Conservation (phyloP, 1,284 basidiomycete genomes). For the Cronartium quercuum region DNA sequence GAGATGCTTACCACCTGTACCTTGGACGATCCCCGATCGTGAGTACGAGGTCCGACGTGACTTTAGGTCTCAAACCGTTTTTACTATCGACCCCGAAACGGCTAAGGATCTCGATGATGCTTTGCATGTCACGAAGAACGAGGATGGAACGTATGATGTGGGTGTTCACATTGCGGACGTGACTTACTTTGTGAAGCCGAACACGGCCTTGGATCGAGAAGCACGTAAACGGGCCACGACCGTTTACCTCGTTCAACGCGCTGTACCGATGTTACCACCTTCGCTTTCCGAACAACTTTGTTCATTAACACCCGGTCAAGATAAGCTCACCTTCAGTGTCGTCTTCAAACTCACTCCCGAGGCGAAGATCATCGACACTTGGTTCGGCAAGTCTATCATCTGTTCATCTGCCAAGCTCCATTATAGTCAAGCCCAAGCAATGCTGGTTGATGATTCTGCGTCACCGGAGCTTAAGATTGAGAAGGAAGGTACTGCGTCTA, state of each 20-base stretch:
- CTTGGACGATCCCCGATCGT: conserved; percentile 89
- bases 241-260: conserved; percentile 90
- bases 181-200: conserved; percentile 68
- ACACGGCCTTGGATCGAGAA: conserved; percentile 93
- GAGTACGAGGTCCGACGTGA: conserved; percentile 80
- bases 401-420: conserved; percentile 76
- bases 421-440: conserved; percentile 68
- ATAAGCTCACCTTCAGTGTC: conserved; percentile 81
- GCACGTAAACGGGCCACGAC: conserved; percentile 93
- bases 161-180: conserved; percentile 95
- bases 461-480: conserved; percentile 19
- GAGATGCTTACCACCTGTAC: conserved; percentile 88
- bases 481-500: conserved; percentile 1
- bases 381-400: conserved; percentile 91
- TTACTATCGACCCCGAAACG: conserved; percentile 84
- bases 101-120: conserved; percentile 95
- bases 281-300: conserved; percentile 84
- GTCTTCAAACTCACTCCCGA: conserved; percentile 81
- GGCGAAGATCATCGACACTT: conserved; percentile 73
- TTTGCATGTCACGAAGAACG: conserved; percentile 75
- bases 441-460: conserved; percentile 58
- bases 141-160: conserved; percentile 83
- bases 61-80: conserved; percentile 73
- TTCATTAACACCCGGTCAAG: conserved; percentile 76
- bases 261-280: conserved; percentile 93